Base-by-base conservation (phyloP, 2,329 filamentous ascomycete species). In the Pseudogymnoascus sp. region DNA sequence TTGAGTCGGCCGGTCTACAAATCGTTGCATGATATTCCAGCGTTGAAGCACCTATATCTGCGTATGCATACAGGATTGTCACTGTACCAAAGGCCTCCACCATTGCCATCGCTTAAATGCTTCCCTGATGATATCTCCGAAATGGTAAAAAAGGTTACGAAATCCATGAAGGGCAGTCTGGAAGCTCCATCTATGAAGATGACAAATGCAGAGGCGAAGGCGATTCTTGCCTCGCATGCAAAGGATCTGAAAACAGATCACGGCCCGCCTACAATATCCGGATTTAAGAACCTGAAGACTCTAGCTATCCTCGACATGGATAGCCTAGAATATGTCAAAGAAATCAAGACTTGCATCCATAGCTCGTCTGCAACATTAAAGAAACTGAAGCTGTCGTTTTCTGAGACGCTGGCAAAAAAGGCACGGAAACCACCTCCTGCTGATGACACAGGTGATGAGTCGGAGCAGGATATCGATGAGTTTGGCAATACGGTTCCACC, bases 221-320 rank as follows among this genome's bases (percentile, higher is more conserved):
- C 50, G 4, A 57, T 57, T 33, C 50, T 57, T 57, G 50, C 50
- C 10, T 4, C 28, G 17, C 28, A 10, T 17, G 50, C 11, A 19
- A 64, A 63, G 23, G 60, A 63, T 11, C 23, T 28, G 19, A 42
- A 38, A 42, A 44, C 61, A 13, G 15, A 44, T 31, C 74, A 74
- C n/a, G 77, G 79, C 10, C 81, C 82, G 2, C 77, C 80, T 1
- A 86, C 82, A 0, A 71, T 87, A 4, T 83, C 82, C 0, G 82
- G 80, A 0, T 87, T 88, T 74, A 81, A 77, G 60, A 78, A 78
- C 38, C 75, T 88, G 13, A 80, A 79, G 66, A 79, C 71, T 4
- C 74, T 88, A 13, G 74, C 79, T 3, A 75, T 87, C 6, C 75
- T 87, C 35, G 85, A 88, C 66, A 86, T 88, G 62, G 85, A 87